Evolutionary conservation across 345 rosid species (phyloP).

Genomic region (Linum trigynum): DNA sequence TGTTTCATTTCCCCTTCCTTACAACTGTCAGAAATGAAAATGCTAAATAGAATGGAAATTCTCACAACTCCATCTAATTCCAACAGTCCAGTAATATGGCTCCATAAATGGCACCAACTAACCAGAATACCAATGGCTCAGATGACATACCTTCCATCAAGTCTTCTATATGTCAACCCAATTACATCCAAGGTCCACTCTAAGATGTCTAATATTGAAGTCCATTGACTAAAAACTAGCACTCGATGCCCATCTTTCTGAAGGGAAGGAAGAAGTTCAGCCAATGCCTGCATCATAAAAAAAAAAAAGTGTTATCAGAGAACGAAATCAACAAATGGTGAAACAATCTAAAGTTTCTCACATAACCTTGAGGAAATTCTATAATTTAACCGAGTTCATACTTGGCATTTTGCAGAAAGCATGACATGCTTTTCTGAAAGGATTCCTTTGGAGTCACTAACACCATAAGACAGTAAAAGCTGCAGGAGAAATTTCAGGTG

Average conservation of each 20-base stretch:
- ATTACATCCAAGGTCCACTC: constrained; percentile 91
- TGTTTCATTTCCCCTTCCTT: not conserved
- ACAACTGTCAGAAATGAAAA: not conserved
- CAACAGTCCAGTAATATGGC: constrained; percentile 1
- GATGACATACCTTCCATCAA: constrained; percentile 70
- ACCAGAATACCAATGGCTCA: not conserved
- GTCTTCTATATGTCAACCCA: constrained; percentile 78
- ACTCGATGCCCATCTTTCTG: constrained; percentile 66
- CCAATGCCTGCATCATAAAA: constrained; percentile 45
- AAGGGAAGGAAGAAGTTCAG: constrained; percentile 73
- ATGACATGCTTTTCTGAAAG: constrained; percentile 74
- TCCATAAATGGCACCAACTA: not conserved
- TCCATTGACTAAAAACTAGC: constrained; percentile 95
- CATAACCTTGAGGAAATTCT: not conserved
- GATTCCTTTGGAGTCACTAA: constrained; percentile 50
- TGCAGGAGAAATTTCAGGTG: constrained; percentile 20
- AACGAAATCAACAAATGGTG: not conserved
- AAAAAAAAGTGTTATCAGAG: not conserved
- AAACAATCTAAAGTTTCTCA: not conserved
- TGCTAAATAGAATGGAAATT: not conserved
- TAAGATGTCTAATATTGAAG: constrained; percentile 94
- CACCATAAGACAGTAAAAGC: constrained; percentile 58
- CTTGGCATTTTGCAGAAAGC: constrained; percentile 91
- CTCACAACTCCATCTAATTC: not conserved
- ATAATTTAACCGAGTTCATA: constrained; percentile 18